These are phyloP conservation scores for Polychytrium aggregatum DNA, from an alignment of 192 early-diverging fungal genomes.

Conservation along the genomic window DNA sequence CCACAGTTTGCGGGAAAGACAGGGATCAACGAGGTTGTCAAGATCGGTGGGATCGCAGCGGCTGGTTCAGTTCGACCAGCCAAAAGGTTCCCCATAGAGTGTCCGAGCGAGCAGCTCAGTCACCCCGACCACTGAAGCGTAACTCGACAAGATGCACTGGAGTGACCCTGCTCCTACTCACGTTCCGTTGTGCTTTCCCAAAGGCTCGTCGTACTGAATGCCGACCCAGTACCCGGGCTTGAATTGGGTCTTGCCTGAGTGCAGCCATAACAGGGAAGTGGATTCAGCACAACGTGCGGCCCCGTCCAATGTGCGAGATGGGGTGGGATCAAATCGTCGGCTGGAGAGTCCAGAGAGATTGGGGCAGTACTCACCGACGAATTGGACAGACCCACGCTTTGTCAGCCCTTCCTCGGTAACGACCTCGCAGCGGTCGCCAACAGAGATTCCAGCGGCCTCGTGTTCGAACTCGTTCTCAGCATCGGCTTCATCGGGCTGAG, in stretches of 20 bases:
- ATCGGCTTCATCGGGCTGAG: slow-evolving; percentile 8
- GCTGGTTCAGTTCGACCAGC: too few species aligned
- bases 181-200: slow-evolving; percentile 90
- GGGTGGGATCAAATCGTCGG: neutral
- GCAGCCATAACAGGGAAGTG: slow-evolving; percentile 4
- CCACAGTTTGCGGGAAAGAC: too few species aligned
- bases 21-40: too few species aligned
- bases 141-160: too few species aligned
- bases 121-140: too few species aligned
- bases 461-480: slow-evolving; percentile 41
- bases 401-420: slow-evolving; percentile 36
- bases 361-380: slow-evolving; percentile 49
- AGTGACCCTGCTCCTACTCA: too few species aligned
- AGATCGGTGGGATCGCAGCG: too few species aligned
- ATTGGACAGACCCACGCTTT: slow-evolving; percentile 38
- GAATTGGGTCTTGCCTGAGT: slow-evolving; percentile 51
- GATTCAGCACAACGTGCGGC: neutral
- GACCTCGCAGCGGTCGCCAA: slow-evolving; percentile 80
- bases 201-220: slow-evolving; percentile 88
- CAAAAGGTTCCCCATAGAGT: too few species aligned
- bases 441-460: slow-evolving; percentile 50
- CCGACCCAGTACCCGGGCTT: slow-evolving; percentile 89
- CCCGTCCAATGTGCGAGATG: neutral
- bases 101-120: too few species aligned
- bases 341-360: neutral